phyloP scores from a whole-genome alignment of 495 filamentous ascomycete species.

The Aspergillus incahuasiensis region DNA sequence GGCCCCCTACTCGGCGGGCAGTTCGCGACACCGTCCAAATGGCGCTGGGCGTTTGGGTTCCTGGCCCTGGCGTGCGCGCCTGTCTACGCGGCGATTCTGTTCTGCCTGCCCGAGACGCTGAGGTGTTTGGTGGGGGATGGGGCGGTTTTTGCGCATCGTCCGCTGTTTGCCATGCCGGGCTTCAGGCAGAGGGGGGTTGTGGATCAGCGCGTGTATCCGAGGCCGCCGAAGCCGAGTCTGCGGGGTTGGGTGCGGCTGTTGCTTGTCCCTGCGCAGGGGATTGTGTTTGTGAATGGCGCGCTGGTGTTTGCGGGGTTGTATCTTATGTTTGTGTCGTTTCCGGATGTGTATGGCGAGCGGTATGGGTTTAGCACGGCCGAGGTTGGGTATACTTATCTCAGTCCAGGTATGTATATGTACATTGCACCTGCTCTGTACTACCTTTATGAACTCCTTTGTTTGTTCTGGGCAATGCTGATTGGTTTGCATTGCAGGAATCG shows the following conservation, averaged over 20 bases:
- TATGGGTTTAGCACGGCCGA: slow-evolving; percentile 23
- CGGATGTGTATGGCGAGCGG: slow-evolving; percentile 20
- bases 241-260: slow-evolving; percentile 17
- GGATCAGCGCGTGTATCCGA: slow-evolving; percentile 6
- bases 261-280: slow-evolving; percentile 19
- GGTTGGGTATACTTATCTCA: slow-evolving; percentile 25
- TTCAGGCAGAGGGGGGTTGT: background rate
- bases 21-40: slow-evolving; percentile 18
- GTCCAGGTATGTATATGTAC: background rate
- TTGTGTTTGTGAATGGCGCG: slow-evolving; percentile 28
- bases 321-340: slow-evolving; percentile 16
- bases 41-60: slow-evolving; percentile 35
- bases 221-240: slow-evolving; percentile 23
- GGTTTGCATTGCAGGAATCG: slow-evolving; percentile 18
- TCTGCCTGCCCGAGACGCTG: slow-evolving; percentile 30
- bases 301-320: slow-evolving; percentile 3
- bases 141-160: slow-evolving; percentile 3
- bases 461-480: background rate
- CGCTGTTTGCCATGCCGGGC: slow-evolving; percentile 11
- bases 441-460: no score
- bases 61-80: slow-evolving; percentile 18
- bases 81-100: slow-evolving; percentile 23
- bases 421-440: no score
- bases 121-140: slow-evolving; percentile 27
- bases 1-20: slow-evolving; percentile 30